Evolutionary conservation across 495 filamentous ascomycete genomes (phyloP), one percentile per base, ranked within the genome.

Genomic region (Acidomyces sp.): DNA sequence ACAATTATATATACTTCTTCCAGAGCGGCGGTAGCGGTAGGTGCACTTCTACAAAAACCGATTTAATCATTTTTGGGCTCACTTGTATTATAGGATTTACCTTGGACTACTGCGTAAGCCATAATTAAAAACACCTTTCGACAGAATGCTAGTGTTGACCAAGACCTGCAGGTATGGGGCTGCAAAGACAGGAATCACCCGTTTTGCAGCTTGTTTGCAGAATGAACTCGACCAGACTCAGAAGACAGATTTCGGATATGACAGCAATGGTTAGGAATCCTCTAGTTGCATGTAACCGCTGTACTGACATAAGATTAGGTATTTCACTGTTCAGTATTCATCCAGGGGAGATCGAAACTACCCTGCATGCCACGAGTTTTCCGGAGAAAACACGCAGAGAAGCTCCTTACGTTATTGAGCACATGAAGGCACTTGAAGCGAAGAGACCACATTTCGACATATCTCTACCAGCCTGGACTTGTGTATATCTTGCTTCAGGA

Each of bases 211-310:
- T 9, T 29, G 26, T 13, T 29, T 29, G 26, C 26, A 29, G 26
- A 29, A 29, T 29, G 26, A 29, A 29, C 26, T 29, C 9, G 26
- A 29, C 26, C 26, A 29, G 26, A 29, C 26, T 29, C 26, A 29
- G 26, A 29, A 29, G 26, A 29, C 13, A 9, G 26, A 29, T 13
- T 29, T 29, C 13, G 26, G 26, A 9, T 13, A 29, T 29, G 26
- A 29, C 9, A 9, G 26, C 26, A 29, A 29, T 13, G n/a, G n/a
- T n/a, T n/a, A n/a, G n/a, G n/a, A n/a, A n/a, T n/a, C n/a, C n/a
- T n/a, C n/a, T n/a, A n/a, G n/a, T n/a, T n/a, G n/a, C n/a, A n/a
- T n/a, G n/a, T n/a, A n/a, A n/a, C n/a, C n/a, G n/a, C n/a, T n/a
- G n/a, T n/a, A n/a, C n/a, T n/a, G n/a, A n/a, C n/a, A n/a, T n/a